Conservation (phyloP, 1,284 basidiomycete genomes). For the Ganoderma sinense region DNA sequence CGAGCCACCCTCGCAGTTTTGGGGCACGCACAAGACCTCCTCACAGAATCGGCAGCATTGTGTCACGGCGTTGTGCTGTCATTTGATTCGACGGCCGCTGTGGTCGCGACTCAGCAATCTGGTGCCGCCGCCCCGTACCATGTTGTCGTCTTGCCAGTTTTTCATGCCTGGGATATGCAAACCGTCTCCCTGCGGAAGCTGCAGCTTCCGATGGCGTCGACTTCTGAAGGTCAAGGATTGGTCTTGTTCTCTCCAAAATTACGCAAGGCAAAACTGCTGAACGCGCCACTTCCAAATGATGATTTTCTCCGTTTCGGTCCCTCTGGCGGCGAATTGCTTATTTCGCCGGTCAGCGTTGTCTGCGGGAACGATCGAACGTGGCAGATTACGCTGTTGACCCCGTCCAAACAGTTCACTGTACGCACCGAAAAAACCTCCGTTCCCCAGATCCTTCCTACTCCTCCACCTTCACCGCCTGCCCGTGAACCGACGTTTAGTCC, state of each 20-base stretch:
- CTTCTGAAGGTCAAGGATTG: slow-evolving; percentile 13
- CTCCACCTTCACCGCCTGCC: slow-evolving; percentile 34
- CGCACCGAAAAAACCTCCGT: slow-evolving; percentile 9
- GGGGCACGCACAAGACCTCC: slow-evolving; percentile 17
- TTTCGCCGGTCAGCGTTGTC: slow-evolving; percentile 12
- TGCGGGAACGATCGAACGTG: neutral
- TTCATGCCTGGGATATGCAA: neutral
- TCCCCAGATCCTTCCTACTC: slow-evolving; percentile 28
- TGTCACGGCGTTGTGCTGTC: slow-evolving; percentile 16
- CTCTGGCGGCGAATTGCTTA: slow-evolving; percentile 16
- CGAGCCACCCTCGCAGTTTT: slow-evolving; percentile 19
- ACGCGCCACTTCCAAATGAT: neutral
- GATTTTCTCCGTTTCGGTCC: neutral
- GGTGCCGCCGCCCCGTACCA: slow-evolving; percentile 18
- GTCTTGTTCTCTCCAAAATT: slow-evolving; percentile 14
- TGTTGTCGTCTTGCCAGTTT: slow-evolving; percentile 22
- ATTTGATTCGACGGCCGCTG: slow-evolving; percentile 9
- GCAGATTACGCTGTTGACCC: slow-evolving; percentile 16
- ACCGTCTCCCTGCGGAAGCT: slow-evolving; percentile 5
- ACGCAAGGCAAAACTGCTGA: slow-evolving; percentile 3
- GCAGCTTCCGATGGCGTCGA: slow-evolving; percentile 2
- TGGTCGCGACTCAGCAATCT: slow-evolving; percentile 9
- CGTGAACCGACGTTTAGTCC: neutral
- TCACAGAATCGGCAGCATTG: slow-evolving; percentile 18
- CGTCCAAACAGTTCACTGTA: neutral